These are phyloP conservation scores for Pyrenophora tritici-repentis DNA, from an alignment of 2,329 filamentous ascomycete genomes.

Conservation along the genomic window DNA sequence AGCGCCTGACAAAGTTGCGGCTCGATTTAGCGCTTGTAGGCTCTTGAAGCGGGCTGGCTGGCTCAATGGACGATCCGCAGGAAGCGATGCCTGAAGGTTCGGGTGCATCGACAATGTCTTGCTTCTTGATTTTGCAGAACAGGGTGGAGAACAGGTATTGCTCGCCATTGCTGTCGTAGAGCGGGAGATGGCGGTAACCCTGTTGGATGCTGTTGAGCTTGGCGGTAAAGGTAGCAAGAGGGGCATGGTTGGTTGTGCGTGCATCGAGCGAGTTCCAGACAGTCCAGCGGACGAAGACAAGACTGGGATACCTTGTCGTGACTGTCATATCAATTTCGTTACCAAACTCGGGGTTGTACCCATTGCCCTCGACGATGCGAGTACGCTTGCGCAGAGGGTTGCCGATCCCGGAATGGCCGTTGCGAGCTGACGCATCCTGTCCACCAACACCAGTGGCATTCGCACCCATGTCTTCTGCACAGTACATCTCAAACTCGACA, in stretches of 20 bases:
- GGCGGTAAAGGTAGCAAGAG: conserved; percentile 87
- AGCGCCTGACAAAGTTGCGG: conserved; percentile 47
- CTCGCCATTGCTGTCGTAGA: conserved; percentile 86
- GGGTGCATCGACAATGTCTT: conserved; percentile 54
- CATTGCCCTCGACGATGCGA: conserved; percentile 80
- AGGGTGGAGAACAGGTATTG: conserved; percentile 94
- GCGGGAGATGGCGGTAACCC: conserved; percentile 88
- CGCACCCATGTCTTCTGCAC: conserved; percentile 88
- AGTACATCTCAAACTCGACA: conserved; percentile 91
- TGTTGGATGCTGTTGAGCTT: conserved; percentile 89
- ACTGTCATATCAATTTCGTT: conserved; percentile 78
- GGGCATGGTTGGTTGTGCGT: conserved; percentile 65
- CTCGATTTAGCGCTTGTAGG: conserved; percentile 39
- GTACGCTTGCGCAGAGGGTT: conserved; percentile 80
- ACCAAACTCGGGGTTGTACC: conserved; percentile 89
- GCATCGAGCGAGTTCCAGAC: conserved; percentile 86
- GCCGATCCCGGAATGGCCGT: conserved; percentile 69
- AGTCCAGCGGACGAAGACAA: conserved; percentile 92
- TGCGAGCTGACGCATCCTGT: conserved; percentile 66
- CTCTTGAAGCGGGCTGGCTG: conserved; percentile 36
- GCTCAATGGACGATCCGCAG: conserved; percentile 34
- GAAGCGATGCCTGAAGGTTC: conserved; percentile 29
- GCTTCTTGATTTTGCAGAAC: conserved; percentile 82
- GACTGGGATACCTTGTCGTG: conserved; percentile 90
- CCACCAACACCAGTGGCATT: conserved; percentile 70